Conservation (phyloP, 148 eudicot species). For the Rhododendron ovatum region DNA sequence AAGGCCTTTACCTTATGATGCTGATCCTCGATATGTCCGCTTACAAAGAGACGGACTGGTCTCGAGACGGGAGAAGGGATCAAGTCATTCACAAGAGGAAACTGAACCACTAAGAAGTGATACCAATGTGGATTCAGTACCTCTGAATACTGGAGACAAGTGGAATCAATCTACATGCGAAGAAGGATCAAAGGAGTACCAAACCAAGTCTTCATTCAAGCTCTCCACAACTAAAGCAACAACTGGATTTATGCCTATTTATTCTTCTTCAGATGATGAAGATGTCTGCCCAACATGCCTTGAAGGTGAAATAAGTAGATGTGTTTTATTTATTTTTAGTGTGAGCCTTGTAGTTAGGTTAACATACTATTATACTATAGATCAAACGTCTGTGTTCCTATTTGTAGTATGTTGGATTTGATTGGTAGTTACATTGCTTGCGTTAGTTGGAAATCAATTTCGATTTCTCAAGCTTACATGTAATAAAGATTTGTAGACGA, state of each 20-base stretch:
- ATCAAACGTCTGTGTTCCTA: background rate
- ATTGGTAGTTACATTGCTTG: background rate
- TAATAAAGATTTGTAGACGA: background rate
- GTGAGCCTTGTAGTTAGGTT: background rate
- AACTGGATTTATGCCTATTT: conserved; percentile 49
- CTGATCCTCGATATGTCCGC: conserved; percentile 62
- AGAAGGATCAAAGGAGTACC: conserved; percentile 59
- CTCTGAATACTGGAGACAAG: conserved; percentile 45
- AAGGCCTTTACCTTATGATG: conserved; percentile 87
- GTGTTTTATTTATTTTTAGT: background rate
- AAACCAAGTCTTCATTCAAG: conserved; percentile 49
- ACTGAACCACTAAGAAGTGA: conserved; percentile 68
- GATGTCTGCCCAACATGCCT: conserved; percentile 97
- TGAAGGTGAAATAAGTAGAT: conserved; percentile 49
- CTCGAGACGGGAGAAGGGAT: conserved; percentile 77
- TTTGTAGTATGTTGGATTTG: background rate
- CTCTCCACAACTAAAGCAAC: conserved; percentile 50
- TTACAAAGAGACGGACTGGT: conserved; percentile 71
- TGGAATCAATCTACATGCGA: conserved; percentile 58
- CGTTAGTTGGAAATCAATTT: background rate
- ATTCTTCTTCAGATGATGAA: conserved; percentile 80
- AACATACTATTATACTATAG: background rate
- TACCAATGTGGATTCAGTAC: conserved; percentile 54
- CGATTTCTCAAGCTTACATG: background rate
- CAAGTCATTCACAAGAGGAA: conserved; percentile 75